Base-by-base conservation (phyloP, 2,329 filamentous ascomycete species). In the Aspergillus quadricinctus region DNA sequence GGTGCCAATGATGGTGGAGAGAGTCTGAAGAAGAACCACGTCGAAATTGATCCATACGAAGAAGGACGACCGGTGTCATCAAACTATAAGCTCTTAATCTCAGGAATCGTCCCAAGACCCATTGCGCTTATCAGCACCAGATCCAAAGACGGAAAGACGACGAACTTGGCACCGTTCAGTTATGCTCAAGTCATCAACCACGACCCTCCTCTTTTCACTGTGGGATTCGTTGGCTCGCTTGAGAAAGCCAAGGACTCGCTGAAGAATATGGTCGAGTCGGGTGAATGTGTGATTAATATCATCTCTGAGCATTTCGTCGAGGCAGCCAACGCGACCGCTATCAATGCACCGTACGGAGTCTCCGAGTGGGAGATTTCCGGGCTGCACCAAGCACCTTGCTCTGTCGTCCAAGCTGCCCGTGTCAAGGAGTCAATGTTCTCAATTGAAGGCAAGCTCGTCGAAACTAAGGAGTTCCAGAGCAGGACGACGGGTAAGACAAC, bases 21-120 rank as follows among this genome's bases (percentile, higher is more conserved):
- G 50, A 73, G 75, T 55, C 66, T 83, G 60, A 69, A 77, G 54
- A 83, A 84, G 57, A 71, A 77, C 1, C 90, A 96, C 75, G 74
- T 93, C 61, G 78, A 86, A 68, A 96, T 97, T 65, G 88, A 96
- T 72, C 92, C 92, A 0, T 86, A 92, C 71, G 87, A 81, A 55
- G 77, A 85, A 28, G 89, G 86, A 31, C 83, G 92, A 0, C 81
- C 85, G 0, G 75, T 84, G 0, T 76, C 79, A 1, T 85, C 83
- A 76, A 97, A 97, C 81, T 97, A 97, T 83, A 96, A 96, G 76
- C 83, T 97, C 14, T 80, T 97, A 59, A 96, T 97, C 73, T 89
- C 86, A 19, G 86, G 85, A 61, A 84, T 97, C 63, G 82, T 92
- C 17, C 93, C 93, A 1, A 84, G 93, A 11, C 93, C 93, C 11